Base-by-base conservation (phyloP, 2,329 filamentous ascomycete genomes). In the Aureobasidium namibiae region DNA sequence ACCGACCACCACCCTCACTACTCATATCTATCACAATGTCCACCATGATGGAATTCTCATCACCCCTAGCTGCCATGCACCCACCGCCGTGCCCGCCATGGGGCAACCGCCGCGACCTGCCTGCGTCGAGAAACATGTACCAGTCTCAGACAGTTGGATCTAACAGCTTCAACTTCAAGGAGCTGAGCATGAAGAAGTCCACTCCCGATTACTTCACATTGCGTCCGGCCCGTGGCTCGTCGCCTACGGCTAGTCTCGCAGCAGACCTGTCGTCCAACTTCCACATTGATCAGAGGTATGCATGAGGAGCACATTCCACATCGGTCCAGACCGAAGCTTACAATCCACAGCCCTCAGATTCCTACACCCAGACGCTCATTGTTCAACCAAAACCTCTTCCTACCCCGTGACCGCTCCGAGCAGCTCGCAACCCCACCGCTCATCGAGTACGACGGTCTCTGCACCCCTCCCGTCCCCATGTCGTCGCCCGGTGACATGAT, bases 261-360 rank as follows among this genome's bases (percentile, higher is more conserved):
- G 92, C 91, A 63, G 94, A 99, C 75, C 81, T 97, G 67, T 96
- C 92, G 61, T 91, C 96, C 72, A 99, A 97, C 78, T 95, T 97
- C 72, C 89, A 92, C 71, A 89, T 97, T 72, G 92, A 96, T 74
- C 90, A 88, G 70, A 96, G 92, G 92, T 96, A 79, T 64, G 54
- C 26, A 29, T 9, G 4, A 29, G 4, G 33, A 34, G 82, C 77
- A 67, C 66, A 68, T 67, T 70, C 66, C 65, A 66, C 67, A 65
- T 63, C 63, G 60, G 61, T 44, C 50, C 58, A 62, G 63, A 60
- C 62, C 44, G 23, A 63, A 42, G 65, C 73, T 81, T 66, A 81
- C 72, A 65, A 67, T 72, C 56, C 60, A 52, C 73, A 95, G 90
- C 74, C 90, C 90, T 34, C 86, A 89, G 73, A 81, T 92, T 65